A percentile compares a stretch with the other conserved stretches of the same genome.
These are phyloP conservation scores for Tothia fuscella DNA, from an alignment of 2,329 filamentous ascomycete species.

Conservation along the genomic window DNA sequence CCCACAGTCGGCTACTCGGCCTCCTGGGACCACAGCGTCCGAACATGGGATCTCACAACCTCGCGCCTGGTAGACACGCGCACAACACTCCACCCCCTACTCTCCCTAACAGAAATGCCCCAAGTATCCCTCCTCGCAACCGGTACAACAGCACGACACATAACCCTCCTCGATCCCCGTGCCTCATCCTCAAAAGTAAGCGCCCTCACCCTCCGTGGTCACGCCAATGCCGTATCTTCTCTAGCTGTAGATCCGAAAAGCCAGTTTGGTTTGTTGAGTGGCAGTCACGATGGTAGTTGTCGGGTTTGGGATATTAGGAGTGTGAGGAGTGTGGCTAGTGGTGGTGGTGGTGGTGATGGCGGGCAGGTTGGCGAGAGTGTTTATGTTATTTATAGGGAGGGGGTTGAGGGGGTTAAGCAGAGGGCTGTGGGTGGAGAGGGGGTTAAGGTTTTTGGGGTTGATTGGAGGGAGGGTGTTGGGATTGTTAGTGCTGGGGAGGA, in stretches of 20 bases:
- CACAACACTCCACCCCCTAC: slow-evolving; percentile 70
- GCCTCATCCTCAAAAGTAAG: slow-evolving; percentile 61
- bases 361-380: slow-evolving; percentile 52
- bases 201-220: slow-evolving; percentile 83
- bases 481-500: slow-evolving; percentile 91
- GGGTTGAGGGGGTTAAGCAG: slow-evolving; percentile 42
- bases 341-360: slow-evolving; percentile 38
- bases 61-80: slow-evolving; percentile 66
- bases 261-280: slow-evolving; percentile 74
- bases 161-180: slow-evolving; percentile 87
- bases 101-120: slow-evolving; percentile 65
- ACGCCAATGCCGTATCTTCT: slow-evolving; percentile 61
- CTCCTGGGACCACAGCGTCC: slow-evolving; percentile 81
- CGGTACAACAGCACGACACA: slow-evolving; percentile 74
- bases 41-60: slow-evolving; percentile 84
- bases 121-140: slow-evolving; percentile 53
- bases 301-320: slow-evolving; percentile 87
- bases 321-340: slow-evolving; percentile 49
- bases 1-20: slow-evolving; percentile 81
- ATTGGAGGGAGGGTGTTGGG: slow-evolving; percentile 75
- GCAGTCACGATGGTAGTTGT: slow-evolving; percentile 84
- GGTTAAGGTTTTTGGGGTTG: slow-evolving; percentile 78
- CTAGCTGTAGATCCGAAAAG: slow-evolving; percentile 51
- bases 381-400: slow-evolving; percentile 67
- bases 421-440: slow-evolving; percentile 64